Evolutionary conservation across 805 yeast species (phyloP), one percentile per base, ranked within the genome.

Genomic region (Yueomyces sp.): DNA sequence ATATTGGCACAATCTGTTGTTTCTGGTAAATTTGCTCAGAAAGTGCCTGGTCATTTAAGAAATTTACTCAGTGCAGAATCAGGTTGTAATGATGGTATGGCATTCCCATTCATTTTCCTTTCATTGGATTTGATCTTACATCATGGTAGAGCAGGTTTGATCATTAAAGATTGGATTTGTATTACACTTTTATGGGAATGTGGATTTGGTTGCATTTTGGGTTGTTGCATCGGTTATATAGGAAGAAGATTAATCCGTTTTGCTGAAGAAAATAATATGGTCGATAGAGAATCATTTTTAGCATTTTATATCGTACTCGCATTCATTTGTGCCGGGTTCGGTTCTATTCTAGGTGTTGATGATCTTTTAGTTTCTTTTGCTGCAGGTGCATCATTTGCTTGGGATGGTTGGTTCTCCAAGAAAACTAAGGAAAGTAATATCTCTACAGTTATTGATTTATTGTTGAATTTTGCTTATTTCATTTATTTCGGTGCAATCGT

Each of bases 61-160:
- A 83, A 86, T 55, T 63, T 87, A 40, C 66, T 88, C 28, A 76
- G 88, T 31, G 94, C 95, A 0, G 94, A 85, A 53, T 59, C 64
- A 3, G 95, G 95, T 60, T 87, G 95, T 59, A 87, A 87, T 61
- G 96, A 87, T 57, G 96, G 96, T 39, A 81, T 87, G 92, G 96
- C 96, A 0, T 87, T 85, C 56, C 96, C 96, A 0, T 87, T 87
- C 57, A 83, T 85, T 70, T 71, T 64, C 61, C 56, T 88, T 38
- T 77, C 92, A 2, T 64, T 85, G 48, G 74, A 81, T 56, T 57
- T 86, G 40, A 74, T 87, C 42, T 59, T 76, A n/a, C 77, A 81
- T 56, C 70, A 72, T 31, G 83, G 83, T 3, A 63, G 83, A 43
- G 75, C 79, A 2, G 73, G 77, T 3, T 77, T 74, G 48, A 83